These are phyloP conservation scores for Neurospora sp. DNA, from an alignment of 495 filamentous ascomycete species.

Conservation along the genomic window DNA sequence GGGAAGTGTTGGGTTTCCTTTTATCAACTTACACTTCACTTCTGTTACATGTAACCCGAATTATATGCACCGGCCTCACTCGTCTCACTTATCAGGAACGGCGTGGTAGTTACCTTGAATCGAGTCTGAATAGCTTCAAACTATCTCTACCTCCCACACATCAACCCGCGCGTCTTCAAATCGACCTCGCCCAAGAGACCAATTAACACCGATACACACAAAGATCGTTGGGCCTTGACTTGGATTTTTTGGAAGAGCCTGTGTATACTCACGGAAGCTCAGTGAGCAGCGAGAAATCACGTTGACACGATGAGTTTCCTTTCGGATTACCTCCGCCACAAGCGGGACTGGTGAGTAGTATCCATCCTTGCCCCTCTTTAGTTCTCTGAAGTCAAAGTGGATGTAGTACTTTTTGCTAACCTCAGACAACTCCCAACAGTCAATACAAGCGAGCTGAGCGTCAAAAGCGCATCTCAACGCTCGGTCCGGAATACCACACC, in stretches of 20 bases:
- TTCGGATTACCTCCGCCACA: constrained; percentile 50
- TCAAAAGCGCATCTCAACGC: constrained; percentile 50
- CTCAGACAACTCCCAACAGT: constrained; percentile 37
- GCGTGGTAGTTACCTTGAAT: neutral
- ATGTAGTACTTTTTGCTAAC: neutral
- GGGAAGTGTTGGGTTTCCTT: neutral
- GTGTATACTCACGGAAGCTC: neutral
- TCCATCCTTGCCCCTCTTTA: neutral
- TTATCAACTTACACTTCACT: neutral
- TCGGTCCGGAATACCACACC: constrained; percentile 55
- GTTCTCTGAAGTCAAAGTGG: neutral
- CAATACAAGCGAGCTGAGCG: constrained; percentile 72
- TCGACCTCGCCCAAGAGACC: neutral
- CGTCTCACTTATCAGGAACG: neutral
- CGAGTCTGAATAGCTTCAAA: neutral
- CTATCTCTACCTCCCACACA: neutral
- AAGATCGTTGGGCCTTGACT: neutral
- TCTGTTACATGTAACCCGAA: neutral
- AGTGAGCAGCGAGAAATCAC: neutral
- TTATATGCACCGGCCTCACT: neutral
- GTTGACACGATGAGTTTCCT: constrained; percentile 35
- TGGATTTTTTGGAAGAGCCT: neutral
- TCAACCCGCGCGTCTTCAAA: neutral
- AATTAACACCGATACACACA: neutral
- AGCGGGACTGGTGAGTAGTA: constrained; percentile 45